A percentile compares a stretch with the other conserved stretches of the same genome.
phyloP scores from a whole-genome alignment of 305 asterid genomes.

The Fraxinus albicans region DNA sequence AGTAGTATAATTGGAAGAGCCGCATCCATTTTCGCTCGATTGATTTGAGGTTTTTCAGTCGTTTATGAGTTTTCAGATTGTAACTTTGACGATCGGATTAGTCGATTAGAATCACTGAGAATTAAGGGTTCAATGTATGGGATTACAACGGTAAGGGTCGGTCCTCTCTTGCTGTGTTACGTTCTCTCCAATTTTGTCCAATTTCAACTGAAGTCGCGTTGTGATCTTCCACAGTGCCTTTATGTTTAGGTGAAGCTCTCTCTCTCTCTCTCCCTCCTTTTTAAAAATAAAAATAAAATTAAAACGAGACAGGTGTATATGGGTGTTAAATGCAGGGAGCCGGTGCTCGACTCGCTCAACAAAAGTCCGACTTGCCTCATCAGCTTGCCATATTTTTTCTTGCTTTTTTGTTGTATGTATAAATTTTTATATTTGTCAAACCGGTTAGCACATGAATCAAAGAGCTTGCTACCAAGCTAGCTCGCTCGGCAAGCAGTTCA shows the following conservation, averaged over 20 bases:
- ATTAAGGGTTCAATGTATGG: neutral
- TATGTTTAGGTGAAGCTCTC: neutral
- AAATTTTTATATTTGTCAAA: no score
- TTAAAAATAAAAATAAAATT: no score
- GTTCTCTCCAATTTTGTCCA: constrained; percentile 1
- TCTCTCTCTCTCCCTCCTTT: no score
- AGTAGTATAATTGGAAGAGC: constrained; percentile 47
- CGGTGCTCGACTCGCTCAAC: neutral
- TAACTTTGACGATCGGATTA: neutral
- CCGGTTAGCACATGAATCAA: neutral
- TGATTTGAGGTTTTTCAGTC: neutral
- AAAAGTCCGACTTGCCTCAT: neutral
- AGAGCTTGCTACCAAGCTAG: neutral
- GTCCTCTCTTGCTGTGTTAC: neutral
- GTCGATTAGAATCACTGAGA: neutral
- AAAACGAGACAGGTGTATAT: neutral
- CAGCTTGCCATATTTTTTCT: neutral
- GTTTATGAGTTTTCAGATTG: neutral
- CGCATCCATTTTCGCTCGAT: constrained; percentile 53
- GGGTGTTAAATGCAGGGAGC: neutral
- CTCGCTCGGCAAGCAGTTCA: neutral
- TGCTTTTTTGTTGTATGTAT: no score
- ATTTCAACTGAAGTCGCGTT: neutral
- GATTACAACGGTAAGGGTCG: neutral
- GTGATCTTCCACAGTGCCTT: neutral